A percentile compares a stretch with the other conserved stretches of the same genome.
These are phyloP conservation scores for Fusarium torulosum DNA, from an alignment of 2,329 filamentous ascomycete species.

Conservation along the genomic window DNA sequence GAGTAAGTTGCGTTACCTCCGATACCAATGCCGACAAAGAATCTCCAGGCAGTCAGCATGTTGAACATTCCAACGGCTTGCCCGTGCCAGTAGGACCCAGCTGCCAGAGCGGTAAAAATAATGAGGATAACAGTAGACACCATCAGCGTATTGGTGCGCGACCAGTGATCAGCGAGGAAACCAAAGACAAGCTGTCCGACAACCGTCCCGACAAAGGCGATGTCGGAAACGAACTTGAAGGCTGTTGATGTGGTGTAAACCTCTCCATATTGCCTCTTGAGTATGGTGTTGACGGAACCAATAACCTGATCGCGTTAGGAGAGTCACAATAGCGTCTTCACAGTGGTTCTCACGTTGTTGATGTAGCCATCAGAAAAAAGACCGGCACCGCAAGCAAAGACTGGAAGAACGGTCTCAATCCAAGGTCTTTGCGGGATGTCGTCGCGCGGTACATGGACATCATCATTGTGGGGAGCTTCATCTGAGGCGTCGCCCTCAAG, in stretches of 20 bases:
- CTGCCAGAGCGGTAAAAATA: conserved; percentile 82
- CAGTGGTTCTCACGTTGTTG: conserved; percentile 73
- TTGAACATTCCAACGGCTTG: conserved; percentile 79
- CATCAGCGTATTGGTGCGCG: conserved; percentile 84
- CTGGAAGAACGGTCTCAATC: conserved; percentile 64
- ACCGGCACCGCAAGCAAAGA: conserved; percentile 89
- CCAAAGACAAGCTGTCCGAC: conserved; percentile 86
- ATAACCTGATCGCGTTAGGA: conserved; percentile 72
- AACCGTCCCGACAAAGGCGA: conserved; percentile 89
- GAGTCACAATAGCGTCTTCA: background rate
- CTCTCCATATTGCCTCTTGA: conserved; percentile 74
- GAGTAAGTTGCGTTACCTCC: conserved; percentile 60
- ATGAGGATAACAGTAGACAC: conserved; percentile 86
- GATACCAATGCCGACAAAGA: conserved; percentile 85
- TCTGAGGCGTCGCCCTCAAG: conserved; percentile 22
- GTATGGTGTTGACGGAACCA: conserved; percentile 85
- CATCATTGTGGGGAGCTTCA: conserved; percentile 14
- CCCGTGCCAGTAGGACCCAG: conserved; percentile 81
- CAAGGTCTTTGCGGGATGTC: conserved; percentile 31
- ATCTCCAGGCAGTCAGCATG: conserved; percentile 82
- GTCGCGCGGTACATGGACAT: conserved; percentile 4
- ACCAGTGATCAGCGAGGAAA: conserved; percentile 85
- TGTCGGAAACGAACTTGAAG: conserved; percentile 80
- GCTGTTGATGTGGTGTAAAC: conserved; percentile 78
- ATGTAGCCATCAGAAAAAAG: conserved; percentile 94